These are phyloP conservation scores for Heliamphora exappendiculata DNA, from an alignment of 148 eudicot genomes.

Conservation along the genomic window DNA sequence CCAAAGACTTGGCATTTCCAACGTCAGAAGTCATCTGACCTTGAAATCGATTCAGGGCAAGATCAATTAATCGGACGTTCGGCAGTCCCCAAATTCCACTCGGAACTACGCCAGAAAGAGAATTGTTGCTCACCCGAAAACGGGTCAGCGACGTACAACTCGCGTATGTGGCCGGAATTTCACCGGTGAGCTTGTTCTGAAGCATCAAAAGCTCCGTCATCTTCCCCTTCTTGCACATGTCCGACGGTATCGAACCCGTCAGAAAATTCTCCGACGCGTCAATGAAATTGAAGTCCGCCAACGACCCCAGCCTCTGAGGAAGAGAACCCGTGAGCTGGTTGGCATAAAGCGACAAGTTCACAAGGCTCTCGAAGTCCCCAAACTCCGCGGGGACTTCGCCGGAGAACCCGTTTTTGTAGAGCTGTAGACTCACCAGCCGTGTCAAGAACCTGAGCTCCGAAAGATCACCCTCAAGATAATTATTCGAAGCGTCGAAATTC, in stretches of 20 bases:
- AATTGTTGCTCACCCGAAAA: slow-evolving; percentile 70
- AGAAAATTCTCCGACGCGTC: slow-evolving; percentile 71
- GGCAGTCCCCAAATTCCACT: slow-evolving; percentile 82
- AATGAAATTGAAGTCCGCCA: slow-evolving; percentile 65
- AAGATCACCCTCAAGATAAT: slow-evolving; percentile 46
- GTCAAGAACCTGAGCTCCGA: slow-evolving; percentile 47
- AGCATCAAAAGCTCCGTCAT: slow-evolving; percentile 58
- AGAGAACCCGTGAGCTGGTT: slow-evolving; percentile 65
- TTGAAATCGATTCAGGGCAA: slow-evolving; percentile 47
- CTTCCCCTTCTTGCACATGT: slow-evolving; percentile 69
- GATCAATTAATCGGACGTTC: slow-evolving; percentile 44
- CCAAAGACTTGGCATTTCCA: slow-evolving; percentile 44
- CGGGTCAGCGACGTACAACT: slow-evolving; percentile 57
- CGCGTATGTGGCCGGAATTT: slow-evolving; percentile 54
- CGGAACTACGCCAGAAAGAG: slow-evolving; percentile 65
- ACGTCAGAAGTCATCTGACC: slow-evolving; percentile 53
- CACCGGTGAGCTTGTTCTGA: slow-evolving; percentile 65
- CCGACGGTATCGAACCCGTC: slow-evolving; percentile 72
- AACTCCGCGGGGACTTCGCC: slow-evolving; percentile 73
- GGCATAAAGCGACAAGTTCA: slow-evolving; percentile 55
- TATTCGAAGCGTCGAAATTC: slow-evolving; percentile 57
- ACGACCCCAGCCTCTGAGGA: slow-evolving; percentile 70
- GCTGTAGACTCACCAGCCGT: slow-evolving; percentile 43
- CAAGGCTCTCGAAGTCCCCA: slow-evolving; percentile 61
- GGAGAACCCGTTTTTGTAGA: slow-evolving; percentile 44